These are phyloP conservation scores for Lentinus tigrinus DNA, from an alignment of 768 basidiomycete genomes.

Conservation along the genomic window DNA sequence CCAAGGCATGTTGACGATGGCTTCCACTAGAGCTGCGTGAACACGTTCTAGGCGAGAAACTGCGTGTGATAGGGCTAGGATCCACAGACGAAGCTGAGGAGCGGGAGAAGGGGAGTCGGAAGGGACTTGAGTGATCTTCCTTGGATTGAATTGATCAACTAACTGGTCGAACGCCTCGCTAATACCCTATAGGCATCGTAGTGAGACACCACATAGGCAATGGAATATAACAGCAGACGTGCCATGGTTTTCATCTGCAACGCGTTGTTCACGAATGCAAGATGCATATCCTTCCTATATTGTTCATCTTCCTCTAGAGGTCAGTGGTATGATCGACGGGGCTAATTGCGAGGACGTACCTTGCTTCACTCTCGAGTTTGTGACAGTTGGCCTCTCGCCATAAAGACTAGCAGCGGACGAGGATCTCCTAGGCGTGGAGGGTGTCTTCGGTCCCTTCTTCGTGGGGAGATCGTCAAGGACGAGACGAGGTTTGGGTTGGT, in stretches of 20 bases:
- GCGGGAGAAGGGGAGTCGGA: constrained; percentile 34
- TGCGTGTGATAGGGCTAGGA: constrained; percentile 86
- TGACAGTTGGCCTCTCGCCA: constrained; percentile 61
- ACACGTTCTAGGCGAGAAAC: constrained; percentile 85
- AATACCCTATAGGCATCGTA: constrained; percentile 51
- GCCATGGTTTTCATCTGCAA: constrained; percentile 73
- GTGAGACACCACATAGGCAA: constrained; percentile 15
- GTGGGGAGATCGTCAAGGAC: constrained; percentile 41
- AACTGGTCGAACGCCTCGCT: constrained; percentile 84
- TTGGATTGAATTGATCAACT: constrained; percentile 77
- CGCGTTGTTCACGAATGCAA: constrained; percentile 80
- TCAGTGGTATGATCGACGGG: neutral
- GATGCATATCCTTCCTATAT: constrained; percentile 78
- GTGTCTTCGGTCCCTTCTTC: constrained; percentile 35
- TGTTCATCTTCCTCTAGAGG: constrained; percentile 51
- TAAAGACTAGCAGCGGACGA: constrained; percentile 24
- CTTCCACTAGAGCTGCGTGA: constrained; percentile 80
- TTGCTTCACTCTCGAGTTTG: constrained; percentile 75
- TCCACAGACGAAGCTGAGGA: constrained; percentile 71
- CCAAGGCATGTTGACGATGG: constrained; percentile 89
- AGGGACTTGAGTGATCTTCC: constrained; percentile 35
- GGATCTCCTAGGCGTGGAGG: constrained; percentile 15
- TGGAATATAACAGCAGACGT: constrained; percentile 23
- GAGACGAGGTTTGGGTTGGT: constrained; percentile 36
- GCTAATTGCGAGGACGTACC: constrained; percentile 13